Evolutionary conservation across 2,329 filamentous ascomycete species (phyloP).

Genomic region (Aspergillus fischeri): DNA sequence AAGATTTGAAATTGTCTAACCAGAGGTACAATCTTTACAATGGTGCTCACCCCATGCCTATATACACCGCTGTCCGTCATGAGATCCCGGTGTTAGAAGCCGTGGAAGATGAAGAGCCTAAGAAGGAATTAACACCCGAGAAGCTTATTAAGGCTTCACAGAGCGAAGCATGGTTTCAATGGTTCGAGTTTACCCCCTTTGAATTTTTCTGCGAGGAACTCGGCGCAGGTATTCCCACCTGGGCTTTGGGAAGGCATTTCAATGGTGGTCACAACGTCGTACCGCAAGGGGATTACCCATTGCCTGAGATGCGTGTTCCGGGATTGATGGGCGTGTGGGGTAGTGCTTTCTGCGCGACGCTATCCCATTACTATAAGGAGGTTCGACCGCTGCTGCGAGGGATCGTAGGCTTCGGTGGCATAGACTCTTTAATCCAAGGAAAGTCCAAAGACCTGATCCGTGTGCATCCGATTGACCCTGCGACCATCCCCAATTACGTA

Average conservation of each 20-base stretch:
- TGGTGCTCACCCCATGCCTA: conserved; percentile 81
- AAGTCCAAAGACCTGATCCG: conserved; percentile 81
- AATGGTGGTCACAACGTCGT: conserved; percentile 64
- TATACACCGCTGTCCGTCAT: conserved; percentile 92
- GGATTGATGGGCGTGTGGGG: conserved; percentile 93
- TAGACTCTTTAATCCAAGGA: conserved; percentile 79
- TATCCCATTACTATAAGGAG: conserved; percentile 95
- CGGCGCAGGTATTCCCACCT: conserved; percentile 85
- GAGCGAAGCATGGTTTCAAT: conserved; percentile 87
- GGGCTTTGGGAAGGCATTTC: conserved; percentile 84
- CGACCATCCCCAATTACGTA: conserved; percentile 83
- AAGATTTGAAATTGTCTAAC: conserved; percentile 86
- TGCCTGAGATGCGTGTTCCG: conserved; percentile 81
- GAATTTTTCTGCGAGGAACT: conserved; percentile 96
- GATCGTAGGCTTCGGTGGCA: conserved; percentile 67
- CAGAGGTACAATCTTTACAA: conserved; percentile 72
- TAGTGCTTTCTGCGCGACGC: conserved; percentile 89
- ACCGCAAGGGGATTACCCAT: conserved; percentile 60
- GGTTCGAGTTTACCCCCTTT: conserved; percentile 94
- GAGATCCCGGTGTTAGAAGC: conserved; percentile 70
- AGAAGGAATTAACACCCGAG: conserved; percentile 27
- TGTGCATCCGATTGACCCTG: conserved; percentile 91
- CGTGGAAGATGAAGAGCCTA: conserved; percentile 25
- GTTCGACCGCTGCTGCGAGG: conserved; percentile 75
- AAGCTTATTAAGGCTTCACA: conserved; percentile 45